These are phyloP conservation scores for Starmerella roubikii DNA, from an alignment of 805 yeast genomes.

Conservation along the genomic window DNA sequence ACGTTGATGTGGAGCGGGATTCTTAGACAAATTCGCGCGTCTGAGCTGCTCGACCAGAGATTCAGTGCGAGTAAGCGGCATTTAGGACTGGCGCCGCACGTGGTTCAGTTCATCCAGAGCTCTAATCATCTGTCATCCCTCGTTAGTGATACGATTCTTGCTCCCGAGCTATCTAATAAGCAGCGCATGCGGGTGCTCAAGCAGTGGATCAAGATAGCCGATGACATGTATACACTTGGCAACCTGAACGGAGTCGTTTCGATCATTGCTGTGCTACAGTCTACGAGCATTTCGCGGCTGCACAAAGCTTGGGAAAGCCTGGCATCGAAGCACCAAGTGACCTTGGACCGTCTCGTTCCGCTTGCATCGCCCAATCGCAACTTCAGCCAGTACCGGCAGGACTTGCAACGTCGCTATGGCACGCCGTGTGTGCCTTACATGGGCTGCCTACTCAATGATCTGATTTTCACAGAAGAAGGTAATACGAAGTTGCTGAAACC, in stretches of 20 bases:
- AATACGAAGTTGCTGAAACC: constrained; percentile 21
- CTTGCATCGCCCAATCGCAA: constrained; percentile 27
- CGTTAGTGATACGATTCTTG: constrained; percentile 27
- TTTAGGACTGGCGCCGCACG: constrained; percentile 25
- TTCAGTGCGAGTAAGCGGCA: constrained; percentile 23
- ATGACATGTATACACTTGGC: constrained; percentile 23
- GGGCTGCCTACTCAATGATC: constrained; percentile 27
- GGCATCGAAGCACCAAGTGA: constrained; percentile 19
- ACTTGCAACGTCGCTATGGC: constrained; percentile 18
- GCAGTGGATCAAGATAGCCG: constrained; percentile 29
- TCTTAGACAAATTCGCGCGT: constrained; percentile 21
- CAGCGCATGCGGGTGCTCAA: constrained; percentile 25
- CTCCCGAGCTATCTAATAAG: constrained; percentile 21
- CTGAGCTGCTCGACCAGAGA: constrained; percentile 27
- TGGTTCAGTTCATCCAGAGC: constrained; percentile 21
- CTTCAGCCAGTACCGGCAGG: constrained; percentile 24
- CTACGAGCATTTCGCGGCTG: constrained; percentile 26
- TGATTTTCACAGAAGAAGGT: constrained; percentile 29
- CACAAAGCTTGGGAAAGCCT: constrained; percentile 26
- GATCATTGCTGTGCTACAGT: constrained; percentile 26
- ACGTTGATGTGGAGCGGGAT: constrained; percentile 25
- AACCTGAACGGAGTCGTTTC: constrained; percentile 26
- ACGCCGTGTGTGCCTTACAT: constrained; percentile 27
- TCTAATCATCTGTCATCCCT: constrained; percentile 28
- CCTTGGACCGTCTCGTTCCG: constrained; percentile 20